Percentiles rank a stretch among this genome's conserved stretches.
Conservation (phyloP, 2,329 filamentous ascomycete genomes). For the Geoglossum cookeanum region DNA sequence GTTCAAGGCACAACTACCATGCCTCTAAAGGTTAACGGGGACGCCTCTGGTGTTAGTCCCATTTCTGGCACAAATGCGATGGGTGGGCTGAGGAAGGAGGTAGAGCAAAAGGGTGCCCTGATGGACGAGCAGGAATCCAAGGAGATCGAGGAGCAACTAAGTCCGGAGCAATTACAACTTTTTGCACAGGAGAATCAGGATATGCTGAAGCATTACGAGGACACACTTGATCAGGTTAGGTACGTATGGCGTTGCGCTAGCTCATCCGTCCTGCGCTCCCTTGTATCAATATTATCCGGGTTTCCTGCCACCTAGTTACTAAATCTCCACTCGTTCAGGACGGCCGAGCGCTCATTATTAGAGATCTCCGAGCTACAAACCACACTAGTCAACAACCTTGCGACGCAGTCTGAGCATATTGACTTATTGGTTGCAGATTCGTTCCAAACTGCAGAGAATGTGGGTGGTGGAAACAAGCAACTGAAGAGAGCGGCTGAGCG, state of each 20-base stretch:
- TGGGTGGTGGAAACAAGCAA: constrained; percentile 78
- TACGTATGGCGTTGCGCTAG: constrained; percentile 28
- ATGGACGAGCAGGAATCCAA: constrained; percentile 13
- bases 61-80: background rate
- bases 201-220: constrained; percentile 85
- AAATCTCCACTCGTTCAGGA: constrained; percentile 31
- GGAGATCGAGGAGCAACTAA: constrained; percentile 40
- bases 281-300: background rate
- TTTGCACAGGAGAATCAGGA: constrained; percentile 87
- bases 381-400: constrained; percentile 68
- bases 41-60: background rate
- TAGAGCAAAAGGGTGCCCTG: constrained; percentile 10
- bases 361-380: constrained; percentile 90
- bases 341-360: constrained; percentile 71
- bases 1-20: constrained; percentile 21
- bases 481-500: constrained; percentile 63
- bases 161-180: constrained; percentile 71
- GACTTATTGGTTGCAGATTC: constrained; percentile 76
- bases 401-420: constrained; percentile 73
- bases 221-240: constrained; percentile 86
- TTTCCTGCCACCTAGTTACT: background rate
- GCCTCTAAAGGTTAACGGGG: background rate
- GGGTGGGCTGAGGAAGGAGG: background rate
- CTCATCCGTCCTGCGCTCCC: background rate
- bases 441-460: constrained; percentile 62